Percentiles rank a stretch among this genome's conserved stretches.
These are phyloP conservation scores for Plasmodium adleri DNA, from an alignment of 169 alveolate species.

Conservation along the genomic window DNA sequence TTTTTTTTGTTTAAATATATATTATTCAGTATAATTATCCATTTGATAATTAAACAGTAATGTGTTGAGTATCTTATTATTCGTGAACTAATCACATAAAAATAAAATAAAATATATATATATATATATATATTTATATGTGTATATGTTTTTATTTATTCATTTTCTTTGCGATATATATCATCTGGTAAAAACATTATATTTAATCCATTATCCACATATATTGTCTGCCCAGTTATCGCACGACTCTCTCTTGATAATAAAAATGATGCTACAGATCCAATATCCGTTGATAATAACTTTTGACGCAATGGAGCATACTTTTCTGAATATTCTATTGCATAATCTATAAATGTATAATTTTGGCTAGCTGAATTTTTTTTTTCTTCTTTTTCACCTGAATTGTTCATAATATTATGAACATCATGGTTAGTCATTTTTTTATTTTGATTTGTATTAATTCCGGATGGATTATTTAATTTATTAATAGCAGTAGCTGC, in stretches of 20 bases:
- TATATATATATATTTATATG: conserved; percentile 1
- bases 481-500: conserved; percentile 83
- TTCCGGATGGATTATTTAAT: neutral
- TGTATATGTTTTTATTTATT: conserved; percentile 1
- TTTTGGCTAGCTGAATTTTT: conserved; percentile 59
- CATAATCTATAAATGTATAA: conserved; percentile 86
- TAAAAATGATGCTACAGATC: conserved; percentile 81
- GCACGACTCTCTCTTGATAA: conserved; percentile 80
- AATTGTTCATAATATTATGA: neutral
- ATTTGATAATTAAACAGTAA: no score
- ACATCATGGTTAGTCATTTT: neutral
- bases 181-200: conserved; percentile 80
- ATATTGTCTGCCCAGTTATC: conserved; percentile 82
- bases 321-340: conserved; percentile 83
- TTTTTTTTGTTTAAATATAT: no score
- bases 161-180: conserved; percentile 19
- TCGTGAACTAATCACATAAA: no score
- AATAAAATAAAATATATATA: neutral
- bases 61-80: no score
- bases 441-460: neutral
- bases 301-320: conserved; percentile 82
- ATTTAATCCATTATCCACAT: conserved; percentile 85
- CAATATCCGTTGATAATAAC: conserved; percentile 80
- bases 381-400: conserved; percentile 61
- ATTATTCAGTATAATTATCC: no score